Conservation (phyloP, 2,329 filamentous ascomycete species). For the Trichoderma cornu-damae region DNA sequence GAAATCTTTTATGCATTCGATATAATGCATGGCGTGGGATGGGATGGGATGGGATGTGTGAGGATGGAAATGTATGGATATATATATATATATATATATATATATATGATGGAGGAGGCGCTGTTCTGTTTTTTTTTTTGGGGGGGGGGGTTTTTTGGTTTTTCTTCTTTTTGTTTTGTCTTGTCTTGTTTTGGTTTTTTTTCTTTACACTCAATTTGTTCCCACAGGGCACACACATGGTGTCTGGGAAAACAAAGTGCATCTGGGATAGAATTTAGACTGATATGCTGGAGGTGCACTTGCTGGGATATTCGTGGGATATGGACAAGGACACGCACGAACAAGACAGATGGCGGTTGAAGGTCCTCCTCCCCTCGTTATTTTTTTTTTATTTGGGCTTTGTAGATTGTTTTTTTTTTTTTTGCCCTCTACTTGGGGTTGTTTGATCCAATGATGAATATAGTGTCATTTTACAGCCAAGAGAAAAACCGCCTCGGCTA, state of each 20-base stretch:
- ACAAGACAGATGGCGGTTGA: background rate
- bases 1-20: background rate
- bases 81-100: background rate
- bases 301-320: background rate
- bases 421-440: too few relatives aligned
- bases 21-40: background rate
- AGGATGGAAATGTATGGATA: background rate
- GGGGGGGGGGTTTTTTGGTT: too few relatives aligned
- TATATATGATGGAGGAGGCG: background rate
- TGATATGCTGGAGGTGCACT: slow-evolving; percentile 9
- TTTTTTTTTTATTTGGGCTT: background rate
- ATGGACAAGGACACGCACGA: background rate
- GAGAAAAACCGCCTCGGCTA: too few relatives aligned
- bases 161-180: too few relatives aligned
- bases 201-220: too few relatives aligned
- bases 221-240: too few relatives aligned
- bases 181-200: too few relatives aligned
- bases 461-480: too few relatives aligned
- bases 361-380: background rate
- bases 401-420: background rate
- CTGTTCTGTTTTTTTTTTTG: background rate
- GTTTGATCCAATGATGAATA: too few relatives aligned
- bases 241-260: background rate
- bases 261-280: slow-evolving; percentile 12
- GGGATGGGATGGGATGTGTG: too few relatives aligned